Evolutionary conservation across 768 basidiomycete genomes (phyloP), one percentile per base, ranked within the genome.

Genomic region (Xerocomus brunneocitrinus): DNA sequence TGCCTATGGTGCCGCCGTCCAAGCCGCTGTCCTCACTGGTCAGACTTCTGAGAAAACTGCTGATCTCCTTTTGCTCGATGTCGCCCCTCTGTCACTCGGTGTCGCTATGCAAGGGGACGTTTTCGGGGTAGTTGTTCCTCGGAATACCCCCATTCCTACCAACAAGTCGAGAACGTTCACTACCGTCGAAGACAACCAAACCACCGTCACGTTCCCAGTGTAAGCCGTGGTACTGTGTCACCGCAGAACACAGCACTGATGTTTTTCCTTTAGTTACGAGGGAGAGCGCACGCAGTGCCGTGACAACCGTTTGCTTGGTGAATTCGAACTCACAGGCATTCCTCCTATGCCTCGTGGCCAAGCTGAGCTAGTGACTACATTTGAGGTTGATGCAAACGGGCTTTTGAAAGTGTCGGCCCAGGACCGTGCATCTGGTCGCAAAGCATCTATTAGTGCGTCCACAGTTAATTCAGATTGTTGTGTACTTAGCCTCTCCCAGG

Each of bases 21-120:
- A 99, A 77, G 97, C 97, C 56, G 97, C 97, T 54, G 90, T 99
- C 68, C 91, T 99, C 58, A 97, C 97, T 62, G 94, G 94, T 54
- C 94, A 98, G 73, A 98, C 95, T 46, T 98, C 94, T 34, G 97
- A 99, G 63, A 95, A 98, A 80, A 99, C 97, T 55, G 89, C 93
- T 73, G 95, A 98, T 70, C 87, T 99, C 62, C 85, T 99, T 66
- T 85, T 99, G 64, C 93, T 99, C 65, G 97, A 99, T 76, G 95
- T 99, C 59, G 89, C 97, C 59, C 95, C 97, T 60, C 82, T 99
- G 54, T 98, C 95, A 58, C 89, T 99, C 66, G 95, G 95, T 87
- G 97, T 99, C 62, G 97, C 97, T 73, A 99, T 99, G 97, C 97
- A 99, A 74, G 97, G 97, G 68, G 97, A 99, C 71, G 91, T 99